Base-by-base conservation (phyloP, 495 filamentous ascomycete genomes). In the Trichoderma reesei region DNA sequence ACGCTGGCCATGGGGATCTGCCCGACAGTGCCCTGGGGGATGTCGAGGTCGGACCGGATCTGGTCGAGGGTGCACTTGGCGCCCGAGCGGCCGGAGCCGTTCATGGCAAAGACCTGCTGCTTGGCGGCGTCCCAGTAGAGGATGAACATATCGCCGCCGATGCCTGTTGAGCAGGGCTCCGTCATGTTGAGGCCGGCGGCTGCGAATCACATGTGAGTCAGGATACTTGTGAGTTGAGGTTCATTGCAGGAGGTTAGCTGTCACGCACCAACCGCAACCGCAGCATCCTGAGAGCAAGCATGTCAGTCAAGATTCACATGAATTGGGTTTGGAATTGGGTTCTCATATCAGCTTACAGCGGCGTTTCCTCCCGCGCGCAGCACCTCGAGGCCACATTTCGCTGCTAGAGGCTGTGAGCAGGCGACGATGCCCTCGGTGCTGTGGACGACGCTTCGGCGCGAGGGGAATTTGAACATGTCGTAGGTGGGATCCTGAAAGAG, bases 131-230 rank as follows among this genome's bases (percentile, higher is more conserved):
- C 82, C 76, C 95, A 98, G 81, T 86, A 98, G 10, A 98, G 86
- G 73, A 91, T 96, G 80, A 98, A 98, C 86, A 96, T 91, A 76
- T 98, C 94, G 39, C 94, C 94, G 65, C 95, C 94, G 66, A 98
- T 96, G n/a, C 94, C 94, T 3, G 94, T 98, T 0, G 88, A 92
- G 46, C 86, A 84, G 13, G 94, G 95, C 71, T 98, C 95, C 4
- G 95, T 96, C 73, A 98, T 85, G 75, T 96, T 97, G 34, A 98
- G 76, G 36, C 83, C 90, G 42, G 94, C 94, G 54, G 92, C 90
- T 84, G 31, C 20, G 14, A 56, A 61, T 42, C n/a, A 26, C 14
- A 41, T 34, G 20, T 48, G 0, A 46, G 41, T 61, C 8, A 61
- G 7, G 31, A 14, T n/a, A 8, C 5, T 5, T 13, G n/a, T 14